These are phyloP conservation scores for Rhytidiadelphus loreus DNA, from an alignment of 225 moss, liverwort and hornwort species.

Conservation along the genomic window DNA sequence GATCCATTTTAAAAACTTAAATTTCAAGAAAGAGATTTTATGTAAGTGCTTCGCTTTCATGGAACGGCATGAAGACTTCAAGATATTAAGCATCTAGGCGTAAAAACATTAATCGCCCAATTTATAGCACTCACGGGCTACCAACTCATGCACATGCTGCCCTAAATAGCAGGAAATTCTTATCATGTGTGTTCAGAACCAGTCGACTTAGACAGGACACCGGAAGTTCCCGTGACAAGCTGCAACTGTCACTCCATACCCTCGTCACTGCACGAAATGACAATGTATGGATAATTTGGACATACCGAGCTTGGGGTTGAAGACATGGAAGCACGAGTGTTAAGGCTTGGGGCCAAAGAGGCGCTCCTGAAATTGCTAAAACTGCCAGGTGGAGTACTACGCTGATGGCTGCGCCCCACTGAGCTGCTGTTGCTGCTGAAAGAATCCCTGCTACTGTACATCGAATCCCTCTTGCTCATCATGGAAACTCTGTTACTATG, in stretches of 20 bases:
- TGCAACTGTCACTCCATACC: neutral
- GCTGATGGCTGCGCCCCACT: neutral
- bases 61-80: neutral
- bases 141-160: neutral
- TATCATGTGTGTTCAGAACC: neutral
- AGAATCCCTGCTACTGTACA: slow-evolving; percentile 9
- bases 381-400: slow-evolving; percentile 8
- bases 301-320: slow-evolving; percentile 35
- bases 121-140: neutral
- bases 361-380: slow-evolving; percentile 17
- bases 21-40: neutral
- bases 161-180: neutral
- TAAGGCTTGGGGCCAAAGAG: slow-evolving; percentile 13
- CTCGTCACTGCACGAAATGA: neutral
- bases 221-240: neutral
- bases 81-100: neutral
- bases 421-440: neutral
- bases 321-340: slow-evolving; percentile 10
- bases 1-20: neutral
- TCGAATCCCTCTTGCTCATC: slow-evolving; percentile 3
- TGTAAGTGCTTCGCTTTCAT: neutral
- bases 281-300: neutral
- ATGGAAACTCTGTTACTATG: slow-evolving; percentile 5
- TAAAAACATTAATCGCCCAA: neutral
- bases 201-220: neutral